Evolutionary conservation across 257 asterid species (phyloP).

Genomic region (Solanum stenotomum): DNA sequence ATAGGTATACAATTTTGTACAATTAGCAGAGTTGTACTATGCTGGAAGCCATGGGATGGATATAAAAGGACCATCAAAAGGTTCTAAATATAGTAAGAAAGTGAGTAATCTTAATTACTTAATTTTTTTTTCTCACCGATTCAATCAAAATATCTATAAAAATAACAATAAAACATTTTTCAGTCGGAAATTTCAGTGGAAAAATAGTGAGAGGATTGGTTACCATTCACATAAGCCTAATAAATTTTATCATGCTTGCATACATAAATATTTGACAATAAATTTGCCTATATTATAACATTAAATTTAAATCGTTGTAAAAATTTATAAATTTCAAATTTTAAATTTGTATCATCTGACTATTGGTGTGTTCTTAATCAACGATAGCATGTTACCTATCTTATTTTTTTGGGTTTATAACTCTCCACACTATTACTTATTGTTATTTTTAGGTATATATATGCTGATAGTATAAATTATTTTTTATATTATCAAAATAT

Average conservation of each 20-base stretch:
- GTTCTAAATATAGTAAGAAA: constrained; percentile 47
- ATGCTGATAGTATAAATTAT: background rate
- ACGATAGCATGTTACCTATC: background rate
- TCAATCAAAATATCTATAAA: no score
- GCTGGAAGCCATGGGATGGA: constrained; percentile 99
- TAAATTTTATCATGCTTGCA: no score
- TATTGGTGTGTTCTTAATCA: no score
- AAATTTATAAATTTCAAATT: no score
- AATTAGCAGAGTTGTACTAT: constrained; percentile 82
- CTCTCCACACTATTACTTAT: background rate
- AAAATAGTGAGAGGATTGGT: background rate
- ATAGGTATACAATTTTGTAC: constrained; percentile 77
- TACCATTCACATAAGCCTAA: background rate
- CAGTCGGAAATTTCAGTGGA: background rate
- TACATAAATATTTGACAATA: background rate
- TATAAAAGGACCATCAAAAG: constrained; percentile 92
- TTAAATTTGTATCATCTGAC: no score
- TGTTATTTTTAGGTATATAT: background rate
- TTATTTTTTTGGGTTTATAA: background rate
- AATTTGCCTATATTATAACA: no score
- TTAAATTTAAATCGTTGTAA: no score
- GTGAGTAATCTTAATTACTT: constrained; percentile 18
- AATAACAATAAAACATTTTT: no score
- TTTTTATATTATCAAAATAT: background rate
- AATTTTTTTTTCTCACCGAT: background rate